Percentiles rank a stretch among this genome's conserved stretches.
Evolutionary conservation across 345 rosid genomes (phyloP).

Genomic region (Populus pruinosa): DNA sequence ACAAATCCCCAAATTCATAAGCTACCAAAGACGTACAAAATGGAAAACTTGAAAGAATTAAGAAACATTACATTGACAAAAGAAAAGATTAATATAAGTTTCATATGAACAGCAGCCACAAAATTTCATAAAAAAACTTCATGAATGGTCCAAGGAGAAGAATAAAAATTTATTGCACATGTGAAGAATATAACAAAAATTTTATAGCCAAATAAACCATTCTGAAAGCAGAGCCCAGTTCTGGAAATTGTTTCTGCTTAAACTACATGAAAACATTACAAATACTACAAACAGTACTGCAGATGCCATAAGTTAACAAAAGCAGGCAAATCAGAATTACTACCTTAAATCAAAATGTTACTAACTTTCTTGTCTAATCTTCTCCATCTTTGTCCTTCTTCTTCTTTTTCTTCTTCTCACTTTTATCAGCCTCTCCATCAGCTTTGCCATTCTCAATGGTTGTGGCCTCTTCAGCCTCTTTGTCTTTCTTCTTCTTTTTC

Average conservation of each 20-base stretch:
- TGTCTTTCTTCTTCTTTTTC: slow-evolving; percentile 72
- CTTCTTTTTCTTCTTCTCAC: slow-evolving; percentile 64
- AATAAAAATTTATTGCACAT: not conserved
- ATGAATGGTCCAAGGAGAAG: not conserved
- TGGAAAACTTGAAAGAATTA: not conserved
- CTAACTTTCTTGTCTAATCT: slow-evolving; percentile 43
- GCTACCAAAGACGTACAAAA: not conserved
- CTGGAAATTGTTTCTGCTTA: not conserved
- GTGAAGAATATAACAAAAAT: not conserved
- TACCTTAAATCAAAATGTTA: not conserved
- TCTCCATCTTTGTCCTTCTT: slow-evolving; percentile 58
- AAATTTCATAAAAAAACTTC: not conserved
- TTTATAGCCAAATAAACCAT: not conserved
- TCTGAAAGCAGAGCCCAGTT: not conserved
- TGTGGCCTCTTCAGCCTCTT: slow-evolving; percentile 42
- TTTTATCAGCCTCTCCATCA: slow-evolving; percentile 43
- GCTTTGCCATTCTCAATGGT: slow-evolving; percentile 33
- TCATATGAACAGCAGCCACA: not conserved
- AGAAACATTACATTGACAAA: not conserved
- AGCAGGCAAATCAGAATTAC: not conserved
- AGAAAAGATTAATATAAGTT: too few relatives aligned
- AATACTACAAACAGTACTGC: not conserved
- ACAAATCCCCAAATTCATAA: not conserved
- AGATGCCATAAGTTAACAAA: not conserved
- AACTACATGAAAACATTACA: not conserved